phyloP scores from a whole-genome alignment of 148 eudicot genomes.

The Rhododendron molle region DNA sequence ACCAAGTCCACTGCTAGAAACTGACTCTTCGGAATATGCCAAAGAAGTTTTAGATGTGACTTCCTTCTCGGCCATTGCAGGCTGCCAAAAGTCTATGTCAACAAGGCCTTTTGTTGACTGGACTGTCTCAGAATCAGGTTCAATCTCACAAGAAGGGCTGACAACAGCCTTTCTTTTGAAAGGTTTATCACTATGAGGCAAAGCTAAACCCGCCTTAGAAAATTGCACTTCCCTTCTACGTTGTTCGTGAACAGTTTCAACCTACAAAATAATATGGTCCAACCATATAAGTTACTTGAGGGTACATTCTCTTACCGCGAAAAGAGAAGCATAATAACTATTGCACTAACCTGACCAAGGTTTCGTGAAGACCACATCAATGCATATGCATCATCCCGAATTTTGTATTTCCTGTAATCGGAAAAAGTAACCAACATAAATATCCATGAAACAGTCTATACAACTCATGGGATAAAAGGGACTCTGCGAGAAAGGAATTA shows the following conservation, averaged over 20 bases:
- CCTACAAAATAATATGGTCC: slow-evolving; percentile 33
- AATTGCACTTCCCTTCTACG: slow-evolving; percentile 67
- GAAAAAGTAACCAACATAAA: slow-evolving; percentile 7
- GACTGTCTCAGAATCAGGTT: slow-evolving; percentile 17
- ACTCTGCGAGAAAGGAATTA: neutral
- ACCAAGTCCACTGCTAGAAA: slow-evolving; percentile 9
- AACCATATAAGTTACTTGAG: neutral
- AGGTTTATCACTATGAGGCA: slow-evolving; percentile 33
- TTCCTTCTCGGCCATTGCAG: slow-evolving; percentile 16
- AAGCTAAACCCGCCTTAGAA: slow-evolving; percentile 59
- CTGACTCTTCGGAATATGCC: slow-evolving; percentile 25
- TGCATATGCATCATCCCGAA: slow-evolving; percentile 58
- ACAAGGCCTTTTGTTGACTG: slow-evolving; percentile 7
- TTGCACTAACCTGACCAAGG: slow-evolving; percentile 70
- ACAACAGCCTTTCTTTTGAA: slow-evolving; percentile 27
- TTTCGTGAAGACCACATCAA: slow-evolving; percentile 65
- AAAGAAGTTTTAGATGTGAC: neutral
- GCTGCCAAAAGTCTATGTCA: slow-evolving; percentile 9
- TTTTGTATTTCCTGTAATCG: slow-evolving; percentile 65
- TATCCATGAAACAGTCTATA: neutral
- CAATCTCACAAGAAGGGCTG: slow-evolving; percentile 25
- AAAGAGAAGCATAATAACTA: neutral
- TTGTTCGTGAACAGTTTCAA: slow-evolving; percentile 61
- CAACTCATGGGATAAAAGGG: neutral
- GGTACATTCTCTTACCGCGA: neutral